These are phyloP conservation scores for Fonsecaea pugnacius DNA, from an alignment of 2,329 filamentous ascomycete genomes.

Conservation along the genomic window DNA sequence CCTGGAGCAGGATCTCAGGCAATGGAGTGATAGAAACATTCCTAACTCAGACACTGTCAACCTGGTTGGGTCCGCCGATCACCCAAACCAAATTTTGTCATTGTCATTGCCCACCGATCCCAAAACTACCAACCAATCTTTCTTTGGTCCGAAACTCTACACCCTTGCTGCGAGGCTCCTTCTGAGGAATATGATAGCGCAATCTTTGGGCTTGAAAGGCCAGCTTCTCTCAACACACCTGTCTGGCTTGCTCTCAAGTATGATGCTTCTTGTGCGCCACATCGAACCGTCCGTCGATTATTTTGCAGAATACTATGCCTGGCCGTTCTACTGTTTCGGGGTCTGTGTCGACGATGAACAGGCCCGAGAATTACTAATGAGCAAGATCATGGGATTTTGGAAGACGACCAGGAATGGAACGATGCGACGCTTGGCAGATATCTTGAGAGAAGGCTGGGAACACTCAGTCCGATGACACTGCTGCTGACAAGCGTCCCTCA, in stretches of 20 bases:
- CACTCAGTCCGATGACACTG: not conserved
- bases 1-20: slow-evolving; percentile 9
- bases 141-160: slow-evolving; percentile 14
- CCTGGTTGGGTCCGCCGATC: not conserved
- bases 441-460: slow-evolving; percentile 21
- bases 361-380: slow-evolving; percentile 30
- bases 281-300: slow-evolving; percentile 36
- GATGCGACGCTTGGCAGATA: slow-evolving; percentile 36
- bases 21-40: slow-evolving; percentile 6
- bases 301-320: slow-evolving; percentile 40
- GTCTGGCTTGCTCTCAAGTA: slow-evolving; percentile 27
- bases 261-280: slow-evolving; percentile 23
- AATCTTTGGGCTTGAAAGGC: not conserved
- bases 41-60: not conserved
- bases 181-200: slow-evolving; percentile 6
- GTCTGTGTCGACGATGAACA: slow-evolving; percentile 16
- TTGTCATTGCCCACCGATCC: not conserved
- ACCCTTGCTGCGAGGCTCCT: slow-evolving; percentile 13
- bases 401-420: slow-evolving; percentile 37
- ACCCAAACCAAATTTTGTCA: not conserved
- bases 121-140: not conserved
- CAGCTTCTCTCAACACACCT: not conserved
- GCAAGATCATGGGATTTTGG: slow-evolving; percentile 35
- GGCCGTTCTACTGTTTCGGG: slow-evolving; percentile 37
- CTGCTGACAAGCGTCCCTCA: not conserved